Evolutionary conservation across 768 basidiomycete genomes (phyloP), one percentile per base, ranked within the genome.

Genomic region (Suillus bovinus): DNA sequence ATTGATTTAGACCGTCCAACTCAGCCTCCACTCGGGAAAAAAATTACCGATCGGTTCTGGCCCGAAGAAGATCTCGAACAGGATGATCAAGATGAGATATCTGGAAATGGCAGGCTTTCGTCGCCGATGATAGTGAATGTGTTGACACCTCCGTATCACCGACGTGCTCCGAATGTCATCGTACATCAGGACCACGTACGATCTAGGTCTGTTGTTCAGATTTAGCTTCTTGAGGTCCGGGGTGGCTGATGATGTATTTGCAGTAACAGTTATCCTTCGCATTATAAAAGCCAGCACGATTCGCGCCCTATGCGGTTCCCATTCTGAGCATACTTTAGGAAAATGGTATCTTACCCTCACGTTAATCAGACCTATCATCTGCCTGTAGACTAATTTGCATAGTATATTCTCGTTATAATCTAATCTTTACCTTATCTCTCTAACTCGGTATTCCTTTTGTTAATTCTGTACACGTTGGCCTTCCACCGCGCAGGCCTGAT

Each of bases 31-130:
- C 67, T 75, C 60, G 72, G 72, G 33, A n/a, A 66, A 4, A 74
- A 70, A 64, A 74, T 74, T 0, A 33, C 70, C 22, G 74, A 75
- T 36, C 63, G 64, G 2, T 74, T 74, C 64, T 75, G 72, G 70
- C 72, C 74, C 57, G 69, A 73, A 61, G 74, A 73, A 29, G 73
- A 73, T 44, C 20, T 14, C 27, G 36, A 36, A 5, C 22, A 42
- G 16, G 54, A 59, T 8, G 61, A 31, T 36, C 57, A 65, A 61
- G 69, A 69, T 67, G 72, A 67, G 65, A 61, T 64, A 56, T 50
- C 65, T 61, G 13, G 31, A 39, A 36, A 22, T 38, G 17, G 50
- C 62, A 10, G 63, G 39, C 22, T 47, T 58, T 39, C 61, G 58
- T 38, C 47, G 34, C 24, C 73, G 67, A 61, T 58, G 71, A 13